Percentiles rank a stretch among this genome's conserved stretches.
Conservation (phyloP, 2,329 filamentous ascomycete species). For the Phialophora macrospora region DNA sequence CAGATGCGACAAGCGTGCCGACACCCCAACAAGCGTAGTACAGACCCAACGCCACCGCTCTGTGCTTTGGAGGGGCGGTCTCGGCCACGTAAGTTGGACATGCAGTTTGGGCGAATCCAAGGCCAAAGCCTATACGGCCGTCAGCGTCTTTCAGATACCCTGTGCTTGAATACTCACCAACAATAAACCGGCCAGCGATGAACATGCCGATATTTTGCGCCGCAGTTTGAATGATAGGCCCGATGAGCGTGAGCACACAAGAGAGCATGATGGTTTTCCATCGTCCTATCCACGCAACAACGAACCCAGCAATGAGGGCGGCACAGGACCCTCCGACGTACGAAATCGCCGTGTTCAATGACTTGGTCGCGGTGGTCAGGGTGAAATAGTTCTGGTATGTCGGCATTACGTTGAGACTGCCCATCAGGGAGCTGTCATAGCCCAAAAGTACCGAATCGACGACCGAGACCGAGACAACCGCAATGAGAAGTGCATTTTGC, state of each 20-base stretch:
- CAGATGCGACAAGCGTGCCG: conserved; percentile 31
- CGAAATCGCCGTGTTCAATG: conserved; percentile 42
- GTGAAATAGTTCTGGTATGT: conserved; percentile 44
- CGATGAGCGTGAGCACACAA: conserved; percentile 60
- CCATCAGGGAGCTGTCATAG: conserved; percentile 46
- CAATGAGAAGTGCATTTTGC: conserved; percentile 17
- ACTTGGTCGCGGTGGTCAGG: conserved; percentile 44
- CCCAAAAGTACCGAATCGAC: conserved; percentile 41
- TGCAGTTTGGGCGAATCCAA: conserved; percentile 63
- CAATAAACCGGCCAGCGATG: conserved; percentile 63
- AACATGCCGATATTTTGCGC: conserved; percentile 63
- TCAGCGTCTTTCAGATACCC: neutral
- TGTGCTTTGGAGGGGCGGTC: conserved; percentile 25
- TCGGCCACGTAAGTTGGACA: conserved; percentile 32
- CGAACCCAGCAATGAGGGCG: conserved; percentile 34
- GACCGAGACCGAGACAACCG: conserved; percentile 39
- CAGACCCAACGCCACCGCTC: conserved; percentile 28
- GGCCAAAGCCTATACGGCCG: conserved; percentile 52
- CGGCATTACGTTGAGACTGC: conserved; percentile 45
- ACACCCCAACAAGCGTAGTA: conserved; percentile 32
- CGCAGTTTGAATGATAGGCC: conserved; percentile 63
- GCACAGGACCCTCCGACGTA: conserved; percentile 41
- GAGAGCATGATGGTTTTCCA: conserved; percentile 35
- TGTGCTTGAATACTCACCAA: conserved; percentile 42
- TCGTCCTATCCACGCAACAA: conserved; percentile 41